A percentile compares a stretch with the other conserved stretches of the same genome.
Evolutionary conservation across 2,329 filamentous ascomycete species (phyloP).

Genomic region (Nigrospora osmanthi): DNA sequence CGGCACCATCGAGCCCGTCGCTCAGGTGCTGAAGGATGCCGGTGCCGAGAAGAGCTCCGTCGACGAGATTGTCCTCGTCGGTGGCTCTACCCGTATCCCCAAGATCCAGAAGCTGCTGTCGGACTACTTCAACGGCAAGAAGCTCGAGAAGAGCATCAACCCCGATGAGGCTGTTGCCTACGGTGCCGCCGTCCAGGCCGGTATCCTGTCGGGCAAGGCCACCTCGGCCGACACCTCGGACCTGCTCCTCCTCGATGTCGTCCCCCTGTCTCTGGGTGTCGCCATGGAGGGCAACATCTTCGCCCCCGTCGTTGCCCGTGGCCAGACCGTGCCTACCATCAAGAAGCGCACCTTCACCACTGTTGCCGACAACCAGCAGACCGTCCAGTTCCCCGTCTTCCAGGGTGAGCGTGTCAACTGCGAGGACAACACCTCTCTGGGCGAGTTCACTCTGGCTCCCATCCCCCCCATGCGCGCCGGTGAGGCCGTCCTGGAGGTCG

Average conservation of each 20-base stretch:
- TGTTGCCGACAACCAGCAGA: slow-evolving; percentile 68
- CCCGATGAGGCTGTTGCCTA: slow-evolving; percentile 98
- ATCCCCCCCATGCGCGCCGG: slow-evolving; percentile 85
- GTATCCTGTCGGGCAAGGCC: slow-evolving; percentile 97
- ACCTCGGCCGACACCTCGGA: slow-evolving; percentile 91
- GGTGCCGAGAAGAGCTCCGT: slow-evolving; percentile 81
- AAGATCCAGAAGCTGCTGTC: slow-evolving; percentile 97
- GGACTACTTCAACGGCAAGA: slow-evolving; percentile 99
- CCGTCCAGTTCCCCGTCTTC: slow-evolving; percentile 85
- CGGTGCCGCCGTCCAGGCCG: slow-evolving; percentile 96
- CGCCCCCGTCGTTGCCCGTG: slow-evolving; percentile 81
- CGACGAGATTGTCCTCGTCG: slow-evolving; percentile 97
- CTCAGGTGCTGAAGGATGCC: slow-evolving; percentile 94
- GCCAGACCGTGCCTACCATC: slow-evolving; percentile 67
- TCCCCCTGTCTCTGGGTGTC: slow-evolving; percentile 93
- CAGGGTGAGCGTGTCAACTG: slow-evolving; percentile 98
- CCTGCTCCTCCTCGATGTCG: slow-evolving; percentile 91
- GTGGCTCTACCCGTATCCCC: slow-evolving; percentile 98
- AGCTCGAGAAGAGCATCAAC: slow-evolving; percentile 99
- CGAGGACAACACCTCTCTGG: slow-evolving; percentile 94
- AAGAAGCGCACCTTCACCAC: slow-evolving; percentile 88
- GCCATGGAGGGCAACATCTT: slow-evolving; percentile 99
- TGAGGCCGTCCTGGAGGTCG: slow-evolving; percentile 92
- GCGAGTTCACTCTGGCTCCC: slow-evolving; percentile 93
- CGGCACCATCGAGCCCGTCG: slow-evolving; percentile 89